Percentiles rank a stretch among this genome's conserved stretches.
Evolutionary conservation across 805 yeast genomes (phyloP).

Genomic region (Metschnikowia chrysomelidarum): DNA sequence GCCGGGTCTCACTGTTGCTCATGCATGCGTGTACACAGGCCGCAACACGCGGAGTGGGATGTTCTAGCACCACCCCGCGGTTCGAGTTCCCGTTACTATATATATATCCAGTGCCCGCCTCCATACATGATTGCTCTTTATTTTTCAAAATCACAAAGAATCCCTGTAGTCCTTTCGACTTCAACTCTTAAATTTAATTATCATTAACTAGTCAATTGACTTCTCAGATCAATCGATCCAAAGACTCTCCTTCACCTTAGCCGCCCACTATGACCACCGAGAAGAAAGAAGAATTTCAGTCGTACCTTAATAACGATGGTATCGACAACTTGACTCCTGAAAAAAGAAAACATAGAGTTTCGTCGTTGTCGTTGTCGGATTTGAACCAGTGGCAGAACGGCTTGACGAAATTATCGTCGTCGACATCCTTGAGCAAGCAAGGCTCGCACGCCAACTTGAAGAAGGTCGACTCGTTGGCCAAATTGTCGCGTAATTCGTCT

Average conservation of each 20-base stretch:
- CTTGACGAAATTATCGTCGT: constrained; percentile 38
- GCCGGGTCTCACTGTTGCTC: constrained; percentile 7
- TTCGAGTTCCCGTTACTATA: constrained; percentile 7
- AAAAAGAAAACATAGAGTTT: constrained; percentile 59
- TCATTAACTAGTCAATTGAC: too few species aligned
- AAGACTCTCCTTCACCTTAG: not conserved
- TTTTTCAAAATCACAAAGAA: too few species aligned
- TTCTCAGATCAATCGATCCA: too few species aligned
- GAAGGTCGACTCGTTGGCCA: constrained; percentile 44
- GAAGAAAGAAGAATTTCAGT: constrained; percentile 31
- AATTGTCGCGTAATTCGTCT: constrained; percentile 46
- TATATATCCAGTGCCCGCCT: too few species aligned
- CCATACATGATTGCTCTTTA: too few species aligned
- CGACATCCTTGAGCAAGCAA: constrained; percentile 35
- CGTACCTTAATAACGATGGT: constrained; percentile 71
- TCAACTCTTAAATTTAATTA: too few species aligned
- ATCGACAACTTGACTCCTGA: constrained; percentile 65
- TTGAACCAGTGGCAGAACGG: constrained; percentile 59
- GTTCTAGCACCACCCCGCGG: constrained; percentile 7
- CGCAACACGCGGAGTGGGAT: constrained; percentile 3
- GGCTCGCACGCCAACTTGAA: constrained; percentile 36
- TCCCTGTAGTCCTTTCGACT: too few species aligned
- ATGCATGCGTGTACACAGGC: constrained; percentile 8
- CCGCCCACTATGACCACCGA: constrained; percentile 8
- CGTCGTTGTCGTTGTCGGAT: constrained; percentile 67